phyloP scores from a whole-genome alignment of 495 filamentous ascomycete species.

The Tetracladium setigerum region DNA sequence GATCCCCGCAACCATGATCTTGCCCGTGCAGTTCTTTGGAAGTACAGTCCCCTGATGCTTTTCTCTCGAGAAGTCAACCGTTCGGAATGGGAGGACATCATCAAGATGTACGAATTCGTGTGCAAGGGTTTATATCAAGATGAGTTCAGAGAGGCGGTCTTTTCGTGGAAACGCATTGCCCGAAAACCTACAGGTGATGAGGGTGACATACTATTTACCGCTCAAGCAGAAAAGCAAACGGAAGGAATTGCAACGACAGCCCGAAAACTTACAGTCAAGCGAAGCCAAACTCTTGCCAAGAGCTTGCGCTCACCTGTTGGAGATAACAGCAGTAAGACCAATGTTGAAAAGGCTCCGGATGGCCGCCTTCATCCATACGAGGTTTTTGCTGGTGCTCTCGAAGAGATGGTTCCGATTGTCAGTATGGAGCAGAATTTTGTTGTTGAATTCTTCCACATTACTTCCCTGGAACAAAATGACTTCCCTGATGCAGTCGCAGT shows the following conservation, averaged over 20 bases:
- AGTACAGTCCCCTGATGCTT: slow-evolving; percentile 74
- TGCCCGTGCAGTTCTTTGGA: slow-evolving; percentile 58
- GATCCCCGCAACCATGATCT: slow-evolving; percentile 45
- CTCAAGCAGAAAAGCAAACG: slow-evolving; percentile 75
- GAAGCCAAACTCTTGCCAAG: slow-evolving; percentile 71
- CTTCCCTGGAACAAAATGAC: slow-evolving; percentile 65
- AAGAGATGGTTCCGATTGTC: slow-evolving; percentile 70
- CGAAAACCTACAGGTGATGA: slow-evolving; percentile 80
- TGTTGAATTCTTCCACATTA: slow-evolving; percentile 86
- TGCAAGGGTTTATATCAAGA: slow-evolving; percentile 69
- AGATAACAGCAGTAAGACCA: slow-evolving; percentile 50
- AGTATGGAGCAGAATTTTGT: slow-evolving; percentile 92
- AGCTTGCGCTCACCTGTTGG: slow-evolving; percentile 62
- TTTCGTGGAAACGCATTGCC: slow-evolving; percentile 75
- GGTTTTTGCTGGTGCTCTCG: slow-evolving; percentile 71
- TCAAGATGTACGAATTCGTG: slow-evolving; percentile 72
- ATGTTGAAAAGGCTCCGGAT: slow-evolving; percentile 55
- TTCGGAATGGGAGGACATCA: slow-evolving; percentile 69
- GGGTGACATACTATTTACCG: slow-evolving; percentile 76
- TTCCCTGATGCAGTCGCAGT: slow-evolving; percentile 71
- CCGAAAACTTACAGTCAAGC: slow-evolving; percentile 85
- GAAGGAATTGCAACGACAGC: slow-evolving; percentile 50
- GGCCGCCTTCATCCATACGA: slow-evolving; percentile 69
- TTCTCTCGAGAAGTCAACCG: slow-evolving; percentile 79
- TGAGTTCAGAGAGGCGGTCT: slow-evolving; percentile 71